Conservation (phyloP, 768 basidiomycete species). For the Boletus tomentosulus region DNA sequence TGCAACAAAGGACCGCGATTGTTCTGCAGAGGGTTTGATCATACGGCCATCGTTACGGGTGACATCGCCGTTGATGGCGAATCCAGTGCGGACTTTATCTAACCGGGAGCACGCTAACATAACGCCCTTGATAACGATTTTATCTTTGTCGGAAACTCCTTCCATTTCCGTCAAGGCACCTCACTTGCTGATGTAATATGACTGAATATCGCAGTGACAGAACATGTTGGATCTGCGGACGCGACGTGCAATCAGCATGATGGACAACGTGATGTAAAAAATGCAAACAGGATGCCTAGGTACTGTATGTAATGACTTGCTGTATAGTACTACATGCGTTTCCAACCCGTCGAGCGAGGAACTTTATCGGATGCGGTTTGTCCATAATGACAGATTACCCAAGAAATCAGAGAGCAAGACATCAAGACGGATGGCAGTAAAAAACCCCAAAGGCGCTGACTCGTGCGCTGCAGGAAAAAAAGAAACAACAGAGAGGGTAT, state of each 20-base stretch:
- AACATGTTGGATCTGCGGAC: background rate
- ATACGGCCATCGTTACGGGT: too few relatives aligned
- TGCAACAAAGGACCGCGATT: too few relatives aligned
- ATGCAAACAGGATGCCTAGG: constrained; percentile 18
- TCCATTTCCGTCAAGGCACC: too few relatives aligned
- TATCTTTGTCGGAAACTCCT: too few relatives aligned
- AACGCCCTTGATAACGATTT: too few relatives aligned
- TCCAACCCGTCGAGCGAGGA: constrained; percentile 25
- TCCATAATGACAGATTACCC: constrained; percentile 22
- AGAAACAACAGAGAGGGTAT: background rate
- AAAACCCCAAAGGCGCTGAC: background rate
- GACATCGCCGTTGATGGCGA: too few relatives aligned
- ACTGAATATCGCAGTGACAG: too few relatives aligned
- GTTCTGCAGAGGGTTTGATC: too few relatives aligned
- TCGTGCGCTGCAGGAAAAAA: constrained; percentile 5
- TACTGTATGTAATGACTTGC: constrained; percentile 25
- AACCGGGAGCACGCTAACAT: too few relatives aligned
- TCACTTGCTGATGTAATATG: background rate
- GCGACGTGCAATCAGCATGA: background rate
- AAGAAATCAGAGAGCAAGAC: constrained; percentile 29
- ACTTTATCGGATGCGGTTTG: constrained; percentile 21
- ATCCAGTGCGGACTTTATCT: too few relatives aligned
- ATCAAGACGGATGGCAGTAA: constrained; percentile 18
- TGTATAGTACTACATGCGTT: constrained; percentile 31
- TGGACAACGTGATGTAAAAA: constrained; percentile 3